Evolutionary conservation across 176 grass and related monocot genomes (phyloP).

Genomic region (Oryza glumipatula): DNA sequence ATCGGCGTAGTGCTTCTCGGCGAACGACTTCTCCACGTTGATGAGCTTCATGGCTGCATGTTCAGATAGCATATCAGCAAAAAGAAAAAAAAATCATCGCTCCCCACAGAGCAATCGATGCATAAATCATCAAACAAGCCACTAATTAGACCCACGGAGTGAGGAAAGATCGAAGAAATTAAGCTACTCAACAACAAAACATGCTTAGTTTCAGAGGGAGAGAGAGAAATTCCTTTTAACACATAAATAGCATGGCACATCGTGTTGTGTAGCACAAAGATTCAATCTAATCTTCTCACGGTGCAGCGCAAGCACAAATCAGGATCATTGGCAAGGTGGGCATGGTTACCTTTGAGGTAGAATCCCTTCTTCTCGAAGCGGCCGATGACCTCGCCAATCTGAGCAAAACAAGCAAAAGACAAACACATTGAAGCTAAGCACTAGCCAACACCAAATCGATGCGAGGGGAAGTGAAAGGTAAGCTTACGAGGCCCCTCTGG

Average conservation of each 20-base stretch:
- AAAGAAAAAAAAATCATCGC: neutral
- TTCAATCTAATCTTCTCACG: neutral
- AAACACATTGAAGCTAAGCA: conserved; percentile 22
- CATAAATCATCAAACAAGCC: neutral
- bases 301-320: neutral
- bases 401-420: neutral
- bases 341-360: conserved; percentile 76
- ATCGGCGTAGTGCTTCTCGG: conserved; percentile 98
- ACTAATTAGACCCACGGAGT: neutral
- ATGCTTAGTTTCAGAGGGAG: neutral
- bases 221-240: neutral
- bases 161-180: neutral
- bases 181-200: neutral
- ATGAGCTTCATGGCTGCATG: conserved; percentile 75
- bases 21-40: conserved; percentile 86
- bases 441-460: neutral
- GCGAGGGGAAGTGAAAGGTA: neutral
- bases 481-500: conserved; percentile 70
- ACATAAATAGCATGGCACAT: neutral
- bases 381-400: conserved; percentile 92
- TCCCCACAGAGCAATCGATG: neutral
- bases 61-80: conserved; percentile 15
- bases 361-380: conserved; percentile 99
- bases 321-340: too few species aligned
- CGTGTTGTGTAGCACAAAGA: neutral